phyloP scores from a whole-genome alignment of 2,329 filamentous ascomycete species.

The Akanthomyces uredinophilus region DNA sequence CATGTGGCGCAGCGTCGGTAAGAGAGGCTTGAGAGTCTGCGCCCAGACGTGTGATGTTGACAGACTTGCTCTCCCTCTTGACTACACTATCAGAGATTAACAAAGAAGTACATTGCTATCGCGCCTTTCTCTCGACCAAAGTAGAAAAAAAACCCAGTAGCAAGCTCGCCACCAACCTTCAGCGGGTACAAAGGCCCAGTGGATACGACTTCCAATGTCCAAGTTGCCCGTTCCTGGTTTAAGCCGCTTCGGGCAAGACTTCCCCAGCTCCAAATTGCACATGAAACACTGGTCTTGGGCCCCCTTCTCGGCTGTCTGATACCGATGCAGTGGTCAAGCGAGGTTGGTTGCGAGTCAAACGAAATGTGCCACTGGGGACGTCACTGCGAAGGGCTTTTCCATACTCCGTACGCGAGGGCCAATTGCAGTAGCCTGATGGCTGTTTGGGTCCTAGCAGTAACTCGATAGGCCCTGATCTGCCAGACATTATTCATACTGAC shows the following conservation, averaged over 20 bases:
- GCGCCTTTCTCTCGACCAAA: not conserved
- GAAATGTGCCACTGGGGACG: not conserved
- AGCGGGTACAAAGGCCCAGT: conserved; percentile 1
- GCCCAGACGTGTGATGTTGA: not conserved
- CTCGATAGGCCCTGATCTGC: not conserved
- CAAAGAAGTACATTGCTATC: not conserved
- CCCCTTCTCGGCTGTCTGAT: conserved; percentile 10
- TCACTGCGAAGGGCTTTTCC: not conserved
- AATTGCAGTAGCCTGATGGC: not conserved
- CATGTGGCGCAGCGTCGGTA: not conserved
- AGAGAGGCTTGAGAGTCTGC: not conserved
- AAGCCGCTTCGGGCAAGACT: conserved; percentile 12
- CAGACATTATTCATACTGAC: too few relatives aligned
- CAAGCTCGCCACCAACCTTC: not conserved
- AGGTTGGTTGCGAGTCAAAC: conserved; percentile 8
- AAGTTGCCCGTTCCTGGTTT: conserved; percentile 9
- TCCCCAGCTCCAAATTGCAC: conserved; percentile 16
- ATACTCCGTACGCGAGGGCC: not conserved
- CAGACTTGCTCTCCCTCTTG: not conserved
- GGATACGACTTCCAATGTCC: not conserved
- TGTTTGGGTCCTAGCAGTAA: not conserved
- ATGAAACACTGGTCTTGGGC: conserved; percentile 14
- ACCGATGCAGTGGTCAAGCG: conserved; percentile 11
- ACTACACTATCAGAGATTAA: not conserved
- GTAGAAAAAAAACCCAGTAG: not conserved